Base-by-base conservation (phyloP, 768 basidiomycete species). In the Cystofilobasidium macerans region DNA sequence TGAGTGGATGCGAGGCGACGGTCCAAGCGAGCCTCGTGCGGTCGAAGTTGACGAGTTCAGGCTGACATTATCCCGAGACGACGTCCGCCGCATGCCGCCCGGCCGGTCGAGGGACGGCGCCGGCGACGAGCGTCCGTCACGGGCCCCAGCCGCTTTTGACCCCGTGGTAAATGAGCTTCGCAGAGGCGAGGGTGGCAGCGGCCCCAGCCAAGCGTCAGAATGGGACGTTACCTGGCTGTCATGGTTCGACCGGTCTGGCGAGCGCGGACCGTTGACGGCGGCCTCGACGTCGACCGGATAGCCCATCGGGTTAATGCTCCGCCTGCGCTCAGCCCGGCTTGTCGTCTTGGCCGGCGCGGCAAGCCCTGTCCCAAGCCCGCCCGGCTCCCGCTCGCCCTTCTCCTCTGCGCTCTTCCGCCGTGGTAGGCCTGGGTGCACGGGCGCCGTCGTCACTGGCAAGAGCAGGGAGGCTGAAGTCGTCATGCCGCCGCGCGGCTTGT, bases 241-340 rank as follows among this genome's bases (percentile, higher is more conserved):
- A 18, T 7, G 32, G 33, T 11, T 4, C 28, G 22, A 62, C 28
- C 35, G 62, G 51, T 53, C 38, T 13, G 36, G 36, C 40, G 40
- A 60, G 7, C 58, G 3, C 26, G 28, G 58, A 28, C 28, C 58
- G 36, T 28, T 60, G 36, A 42, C 58, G n/a, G 61, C 45, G 1
- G 61, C 30, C 24, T 42, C 30, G 24, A 54, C 30, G 16, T 62
- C 62, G 4, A 60, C 58, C 20, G 47, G 62, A 32, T 36, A 54
- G 36, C 35, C 57, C 54, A 43, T 54, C 11, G 84, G 84, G 64
- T 82, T 84, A 68, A 84, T 83, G 5, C 83, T 84, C 26, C 80
- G 76, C 16, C 83, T 76, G 53, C 78, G 80, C 30, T 80, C 81
- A 0, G 78, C 75, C 40, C 80, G 78, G 7, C 75, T 74, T 0